Conservation (phyloP, 371 early-diverging fungal genomes). For the Actinomucor elegans region DNA sequence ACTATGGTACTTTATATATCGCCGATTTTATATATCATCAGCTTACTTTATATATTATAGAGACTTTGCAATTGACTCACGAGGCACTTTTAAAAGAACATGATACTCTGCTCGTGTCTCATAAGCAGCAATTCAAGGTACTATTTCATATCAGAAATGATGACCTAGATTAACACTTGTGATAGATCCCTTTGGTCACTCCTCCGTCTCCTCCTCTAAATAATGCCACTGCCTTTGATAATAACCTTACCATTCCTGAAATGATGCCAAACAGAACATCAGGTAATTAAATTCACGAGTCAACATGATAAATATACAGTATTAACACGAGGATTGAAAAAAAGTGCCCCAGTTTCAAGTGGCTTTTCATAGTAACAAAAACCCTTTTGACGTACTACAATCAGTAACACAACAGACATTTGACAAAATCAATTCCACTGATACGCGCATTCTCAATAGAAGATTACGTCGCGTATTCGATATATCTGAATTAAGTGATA, state of each 20-base stretch:
- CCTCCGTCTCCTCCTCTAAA: too few relatives aligned
- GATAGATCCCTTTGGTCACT: too few relatives aligned
- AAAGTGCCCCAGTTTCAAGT: neutral
- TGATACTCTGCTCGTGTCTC: conserved; percentile 1
- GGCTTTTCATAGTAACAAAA: neutral
- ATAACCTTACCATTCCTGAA: too few relatives aligned
- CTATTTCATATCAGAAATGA: too few relatives aligned
- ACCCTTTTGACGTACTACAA: conserved; percentile 17
- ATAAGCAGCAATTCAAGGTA: too few relatives aligned
- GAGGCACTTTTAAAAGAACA: conserved; percentile 18
- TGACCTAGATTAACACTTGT: too few relatives aligned
- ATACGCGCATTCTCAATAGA: conserved; percentile 59
- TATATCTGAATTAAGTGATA: conserved; percentile 65
- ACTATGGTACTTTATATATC: conserved; percentile 14
- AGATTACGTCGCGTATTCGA: conserved; percentile 63
- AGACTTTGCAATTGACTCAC: conserved; percentile 17
- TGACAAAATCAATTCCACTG: conserved; percentile 54
- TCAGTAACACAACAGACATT: conserved; percentile 27
- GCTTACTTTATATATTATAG: neutral
- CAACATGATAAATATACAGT: too few relatives aligned
- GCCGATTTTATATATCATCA: neutral
- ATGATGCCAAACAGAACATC: too few relatives aligned
- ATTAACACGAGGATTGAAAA: too few relatives aligned
- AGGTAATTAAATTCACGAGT: too few relatives aligned
- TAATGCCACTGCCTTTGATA: too few relatives aligned